Percentiles rank a stretch among this genome's conserved stretches.
These are phyloP conservation scores for Saccharomycopsis olivae DNA, from an alignment of 805 yeast species.

Conservation along the genomic window DNA sequence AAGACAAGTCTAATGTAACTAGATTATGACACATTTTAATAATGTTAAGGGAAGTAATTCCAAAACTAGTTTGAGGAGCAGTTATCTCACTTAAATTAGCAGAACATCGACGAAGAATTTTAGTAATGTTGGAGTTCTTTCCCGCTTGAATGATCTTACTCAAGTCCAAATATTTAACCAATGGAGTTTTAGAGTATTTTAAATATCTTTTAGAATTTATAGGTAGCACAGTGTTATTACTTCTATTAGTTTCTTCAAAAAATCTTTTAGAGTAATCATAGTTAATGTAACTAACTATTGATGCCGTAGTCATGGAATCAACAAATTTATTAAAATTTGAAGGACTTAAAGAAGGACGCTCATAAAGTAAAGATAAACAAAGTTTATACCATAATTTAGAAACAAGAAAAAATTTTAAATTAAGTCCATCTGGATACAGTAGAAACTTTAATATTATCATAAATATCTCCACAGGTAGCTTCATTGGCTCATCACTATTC, in stretches of 20 bases:
- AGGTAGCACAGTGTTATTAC: not conserved
- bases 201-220: conserved; percentile 23
- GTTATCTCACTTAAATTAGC: conserved; percentile 53
- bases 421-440: conserved; percentile 26
- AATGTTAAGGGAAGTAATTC: conserved; percentile 79
- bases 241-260: not conserved
- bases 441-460: conserved; percentile 25
- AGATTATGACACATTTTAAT: conserved; percentile 59
- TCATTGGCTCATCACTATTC: not conserved
- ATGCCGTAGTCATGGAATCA: conserved; percentile 43
- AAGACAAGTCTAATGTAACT: conserved; percentile 60
- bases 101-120: conserved; percentile 69
- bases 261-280: conserved; percentile 5
- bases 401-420: conserved; percentile 46
- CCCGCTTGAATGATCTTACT: conserved; percentile 82
- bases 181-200: conserved; percentile 31
- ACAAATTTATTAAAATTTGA: conserved; percentile 66
- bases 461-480: conserved; percentile 42
- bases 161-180: conserved; percentile 60
- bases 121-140: conserved; percentile 81
- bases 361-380: conserved; percentile 57
- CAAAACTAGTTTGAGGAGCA: conserved; percentile 95
- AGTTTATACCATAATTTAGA: conserved; percentile 49
- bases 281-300: conserved; percentile 18
- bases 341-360: conserved; percentile 50